A percentile compares a stretch with the other conserved stretches of the same genome.
phyloP scores from a whole-genome alignment of 805 yeast genomes.

The Myxozyma kluyveri region DNA sequence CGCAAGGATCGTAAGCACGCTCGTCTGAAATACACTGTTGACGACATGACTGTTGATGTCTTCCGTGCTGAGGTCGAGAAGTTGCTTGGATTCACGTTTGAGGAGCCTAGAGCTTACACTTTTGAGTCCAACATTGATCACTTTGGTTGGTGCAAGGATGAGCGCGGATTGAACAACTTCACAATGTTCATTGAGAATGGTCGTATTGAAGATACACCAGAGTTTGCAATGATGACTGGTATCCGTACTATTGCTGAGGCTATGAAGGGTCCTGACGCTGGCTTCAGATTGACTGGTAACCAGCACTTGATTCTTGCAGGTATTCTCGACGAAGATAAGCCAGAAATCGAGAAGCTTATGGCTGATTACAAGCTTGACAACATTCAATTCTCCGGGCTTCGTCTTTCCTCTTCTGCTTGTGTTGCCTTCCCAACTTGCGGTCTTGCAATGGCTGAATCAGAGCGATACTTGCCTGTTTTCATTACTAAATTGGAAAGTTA shows the following conservation, averaged over 20 bases:
- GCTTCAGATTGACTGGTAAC: slow-evolving; percentile 92
- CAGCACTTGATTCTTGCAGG: slow-evolving; percentile 82
- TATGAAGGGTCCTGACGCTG: slow-evolving; percentile 62
- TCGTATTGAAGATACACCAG: slow-evolving; percentile 89
- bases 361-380: slow-evolving; percentile 78
- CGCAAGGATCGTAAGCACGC: slow-evolving; percentile 97
- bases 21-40: slow-evolving; percentile 93
- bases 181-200: slow-evolving; percentile 95
- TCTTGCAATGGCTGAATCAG: slow-evolving; percentile 97
- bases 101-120: slow-evolving; percentile 65
- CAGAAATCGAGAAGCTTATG: slow-evolving; percentile 59
- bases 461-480: slow-evolving; percentile 81
- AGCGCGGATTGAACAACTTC: slow-evolving; percentile 75
- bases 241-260: slow-evolving; percentile 72
- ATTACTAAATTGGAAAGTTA: slow-evolving; percentile 79
- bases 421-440: slow-evolving; percentile 99
- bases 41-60: slow-evolving; percentile 84
- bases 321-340: slow-evolving; percentile 66
- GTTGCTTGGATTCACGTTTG: slow-evolving; percentile 71
- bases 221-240: slow-evolving; percentile 85
- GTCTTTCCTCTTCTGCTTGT: slow-evolving; percentile 92
- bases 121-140: slow-evolving; percentile 85
- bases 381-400: slow-evolving; percentile 73
- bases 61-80: slow-evolving; percentile 81
- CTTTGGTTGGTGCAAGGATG: slow-evolving; percentile 75